Base-by-base conservation (phyloP, 2,329 filamentous ascomycete species). In the Phoma herbarum region DNA sequence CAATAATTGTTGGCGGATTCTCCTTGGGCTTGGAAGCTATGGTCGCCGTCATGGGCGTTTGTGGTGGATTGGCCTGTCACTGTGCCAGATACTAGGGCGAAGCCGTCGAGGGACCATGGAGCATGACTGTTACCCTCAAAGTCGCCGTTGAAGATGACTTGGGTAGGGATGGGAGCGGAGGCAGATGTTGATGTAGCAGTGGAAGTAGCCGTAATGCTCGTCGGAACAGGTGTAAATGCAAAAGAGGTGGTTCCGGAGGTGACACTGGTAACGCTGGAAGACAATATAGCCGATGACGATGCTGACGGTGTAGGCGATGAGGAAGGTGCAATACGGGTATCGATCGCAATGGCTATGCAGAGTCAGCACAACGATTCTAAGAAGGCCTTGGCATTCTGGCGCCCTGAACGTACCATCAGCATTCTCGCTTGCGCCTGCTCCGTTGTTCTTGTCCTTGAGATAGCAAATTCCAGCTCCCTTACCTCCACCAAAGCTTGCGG, bases 361-460 rank as follows among this genome's bases (percentile, higher is more conserved):
- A n/a, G n/a, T 43, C n/a, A 43, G 41, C 4, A 42, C 20, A 42
- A n/a, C n/a, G n/a, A n/a, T n/a, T n/a, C n/a, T 9, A 31, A 31
- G 8, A 12, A 37, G n/a, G 16, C 33, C n/a, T 37, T 9, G 16
- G 4, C 12, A 18, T 37, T 37, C 18, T 18, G 6, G 11, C 3
- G 33, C 14, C 4, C 18, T 18, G 33, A 26, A 28, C 44, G 4
- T 29, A 54, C 52, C 52, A 35, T 54, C 31, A 4, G 46, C 35
- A 9, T 43, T 33, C 20, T 54, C 44, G 4, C 35, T 47, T 8
- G 12, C 18, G 20, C 35, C 23, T 10, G 26, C 33, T 9, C 31
- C 44, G 18, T 45, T 37, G 9, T 56, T 56, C 29, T 23, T 56
- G 10, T 35, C 31, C 11, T 56, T 56, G 22, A 56, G 45, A 25